Base-by-base conservation (phyloP, 2,329 filamentous ascomycete genomes). In the Juglanconis sp. region DNA sequence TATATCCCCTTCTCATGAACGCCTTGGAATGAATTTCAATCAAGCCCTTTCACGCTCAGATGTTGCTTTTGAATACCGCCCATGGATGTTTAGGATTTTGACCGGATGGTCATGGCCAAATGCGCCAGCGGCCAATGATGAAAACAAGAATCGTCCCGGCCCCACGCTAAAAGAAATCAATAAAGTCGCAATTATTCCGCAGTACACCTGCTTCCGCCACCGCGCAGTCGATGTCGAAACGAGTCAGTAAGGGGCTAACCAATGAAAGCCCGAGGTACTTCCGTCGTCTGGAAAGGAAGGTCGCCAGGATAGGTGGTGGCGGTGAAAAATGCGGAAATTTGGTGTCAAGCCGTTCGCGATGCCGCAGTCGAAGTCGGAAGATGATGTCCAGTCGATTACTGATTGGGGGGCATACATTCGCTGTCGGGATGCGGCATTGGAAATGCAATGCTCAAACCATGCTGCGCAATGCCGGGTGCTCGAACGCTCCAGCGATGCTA, bases 1-100 rank as follows among this genome's bases (percentile, higher is more conserved):
- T 55, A 56, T 53, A 49, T 38, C 57, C 34, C 34, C 30, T 49
- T 62, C 57, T 62, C 48, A 24, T 60, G 5, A 62, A 62, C 60
- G 60, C 60, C 57, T 34, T 42, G 13, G 17, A 9, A 47, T 31
- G 15, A 47, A 35, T 24, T 13, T 35, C 34, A 56, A 10, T 24
- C 35, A 52, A 47, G 44, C 53, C 50, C 58, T 56, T 47, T 60
- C 50, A 47, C 47, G 17, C 51, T 5, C 38, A 36, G 34, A 47
- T 60, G 50, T 52, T 51, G 48, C 58, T 56, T 60, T 60, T 60
- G 50, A 31, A 40, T 44, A 32, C 47, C 10, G 11, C 50, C 47
- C 47, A 48, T 48, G 31, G 15, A 47, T 46, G 5, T 40, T n/a
- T 11, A 49, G 7, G 46, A 38, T 11, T 47, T n/a, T 17, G 44